These are phyloP conservation scores for Melastoma malabathricum DNA, from an alignment of 345 rosid genomes.

Conservation along the genomic window DNA sequence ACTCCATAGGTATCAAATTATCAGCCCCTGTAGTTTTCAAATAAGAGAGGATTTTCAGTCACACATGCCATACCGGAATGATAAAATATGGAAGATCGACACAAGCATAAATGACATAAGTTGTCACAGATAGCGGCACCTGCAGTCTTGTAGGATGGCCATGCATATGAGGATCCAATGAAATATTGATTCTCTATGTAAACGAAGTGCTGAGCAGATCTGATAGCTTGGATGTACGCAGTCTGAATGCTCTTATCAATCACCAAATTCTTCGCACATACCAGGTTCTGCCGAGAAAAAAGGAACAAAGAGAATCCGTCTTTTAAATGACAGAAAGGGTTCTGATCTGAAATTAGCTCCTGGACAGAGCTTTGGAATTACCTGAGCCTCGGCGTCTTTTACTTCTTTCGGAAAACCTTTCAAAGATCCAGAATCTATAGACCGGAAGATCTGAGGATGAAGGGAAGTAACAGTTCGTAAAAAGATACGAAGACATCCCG, in stretches of 20 bases:
- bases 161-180: constrained; percentile 73
- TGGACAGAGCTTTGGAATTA: constrained; percentile 1
- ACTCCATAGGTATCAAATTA: constrained; percentile 77
- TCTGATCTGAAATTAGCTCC: neutral
- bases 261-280: constrained; percentile 71
- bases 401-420: constrained; percentile 80
- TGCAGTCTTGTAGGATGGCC: constrained; percentile 72
- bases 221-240: constrained; percentile 79
- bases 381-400: constrained; percentile 44
- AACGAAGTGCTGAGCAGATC: constrained; percentile 75
- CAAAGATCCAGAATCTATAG: constrained; percentile 78
- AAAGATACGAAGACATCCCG: neutral
- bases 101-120: neutral
- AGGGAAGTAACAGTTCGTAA: neutral
- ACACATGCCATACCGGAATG: too few relatives aligned
- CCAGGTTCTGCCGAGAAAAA: constrained; percentile 53
- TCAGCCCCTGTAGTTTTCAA: constrained; percentile 48
- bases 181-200: constrained; percentile 89
- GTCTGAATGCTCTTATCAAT: constrained; percentile 83
- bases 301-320: neutral
- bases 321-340: neutral
- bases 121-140: constrained; percentile 22
- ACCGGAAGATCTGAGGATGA: constrained; percentile 51
- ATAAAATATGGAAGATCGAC: neutral
- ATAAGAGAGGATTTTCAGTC: neutral